Evolutionary conservation across 495 filamentous ascomycete species (phyloP).

Genomic region (Darksidea phi): DNA sequence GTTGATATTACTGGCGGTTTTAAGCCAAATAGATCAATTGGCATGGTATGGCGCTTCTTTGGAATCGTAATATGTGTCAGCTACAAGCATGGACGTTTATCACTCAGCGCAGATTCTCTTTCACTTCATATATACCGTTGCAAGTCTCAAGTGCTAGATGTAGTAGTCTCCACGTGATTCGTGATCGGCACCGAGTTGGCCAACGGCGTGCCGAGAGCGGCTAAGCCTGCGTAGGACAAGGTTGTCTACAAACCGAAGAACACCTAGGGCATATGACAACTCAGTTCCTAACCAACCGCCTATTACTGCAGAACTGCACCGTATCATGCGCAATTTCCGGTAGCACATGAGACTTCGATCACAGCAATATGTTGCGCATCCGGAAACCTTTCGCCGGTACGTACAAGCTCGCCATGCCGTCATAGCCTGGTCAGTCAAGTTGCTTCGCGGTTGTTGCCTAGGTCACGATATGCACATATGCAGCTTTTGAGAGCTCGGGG

Average conservation of each 20-base stretch:
- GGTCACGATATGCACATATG: not conserved
- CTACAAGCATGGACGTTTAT: no score
- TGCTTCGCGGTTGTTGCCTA: not conserved
- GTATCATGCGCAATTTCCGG: slow-evolving; percentile 7
- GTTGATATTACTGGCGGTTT: no score
- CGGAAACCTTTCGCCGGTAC: slow-evolving; percentile 37
- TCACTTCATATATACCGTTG: not conserved
- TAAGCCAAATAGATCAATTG: no score
- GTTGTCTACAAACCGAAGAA: not conserved
- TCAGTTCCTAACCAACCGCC: not conserved
- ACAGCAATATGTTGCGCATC: slow-evolving; percentile 28
- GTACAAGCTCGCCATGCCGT: slow-evolving; percentile 4
- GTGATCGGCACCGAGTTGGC: no score
- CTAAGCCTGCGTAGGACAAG: slow-evolving; percentile 1
- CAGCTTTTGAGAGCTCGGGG: not conserved
- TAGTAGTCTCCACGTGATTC: not conserved
- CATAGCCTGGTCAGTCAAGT: not conserved
- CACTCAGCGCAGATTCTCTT: not conserved
- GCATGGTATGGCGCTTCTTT: no score
- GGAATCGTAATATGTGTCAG: no score
- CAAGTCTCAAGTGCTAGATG: not conserved
- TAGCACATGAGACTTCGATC: not conserved
- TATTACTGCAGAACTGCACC: not conserved
- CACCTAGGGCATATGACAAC: not conserved
- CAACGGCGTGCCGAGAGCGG: slow-evolving; percentile 8